Evolutionary conservation across 805 yeast species (phyloP), one percentile per base, ranked within the genome.

Genomic region (Clavispora asparagi): DNA sequence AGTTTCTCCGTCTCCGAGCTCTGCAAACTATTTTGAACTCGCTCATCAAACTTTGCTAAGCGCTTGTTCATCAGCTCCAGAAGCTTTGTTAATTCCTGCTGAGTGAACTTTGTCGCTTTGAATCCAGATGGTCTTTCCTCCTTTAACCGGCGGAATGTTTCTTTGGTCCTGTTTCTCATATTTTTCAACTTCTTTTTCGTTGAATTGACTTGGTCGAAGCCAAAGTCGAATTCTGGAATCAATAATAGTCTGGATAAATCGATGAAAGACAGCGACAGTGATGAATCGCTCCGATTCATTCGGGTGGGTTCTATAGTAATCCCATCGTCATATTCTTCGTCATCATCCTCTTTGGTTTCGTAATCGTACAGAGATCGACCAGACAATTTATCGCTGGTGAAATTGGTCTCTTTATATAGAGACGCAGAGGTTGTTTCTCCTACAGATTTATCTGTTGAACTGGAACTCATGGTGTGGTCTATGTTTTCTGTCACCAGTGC

Each of bases 1-100:
- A 82, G 54, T 62, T 92, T 92, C 59, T 92, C 97, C 1, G 72
- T 69, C 8, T 63, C 51, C 25, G 72, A 63, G 41, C 68, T 61
- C 41, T 63, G 60, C 30, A 72, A 55, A 42, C 63, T 65, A 16
- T 54, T 50, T 39, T 68, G 71, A 23, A 72, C 58, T 42, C 68
- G 58, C n/a, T 55, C 49, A 43, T 72, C 77, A 40, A 72, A 70
- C 31, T 61, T 59, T 25, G 58, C 58, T 41, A 71, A 56, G 27
- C 70, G 54, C 12, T 50, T 48, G 48, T 66, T 62, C 43, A 71
- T 49, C 28, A 54, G 50, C 5, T 68, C 71, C 48, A 67, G 73
- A 36, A 69, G 51, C 43, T 56, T 58, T 30, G 56, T 46, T 17
- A 67, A 53, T 38, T 70, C 76, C 33, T 44, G 51, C 7, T 48